phyloP scores from a whole-genome alignment of 257 asterid genomes.

The Primulina eburnea region DNA sequence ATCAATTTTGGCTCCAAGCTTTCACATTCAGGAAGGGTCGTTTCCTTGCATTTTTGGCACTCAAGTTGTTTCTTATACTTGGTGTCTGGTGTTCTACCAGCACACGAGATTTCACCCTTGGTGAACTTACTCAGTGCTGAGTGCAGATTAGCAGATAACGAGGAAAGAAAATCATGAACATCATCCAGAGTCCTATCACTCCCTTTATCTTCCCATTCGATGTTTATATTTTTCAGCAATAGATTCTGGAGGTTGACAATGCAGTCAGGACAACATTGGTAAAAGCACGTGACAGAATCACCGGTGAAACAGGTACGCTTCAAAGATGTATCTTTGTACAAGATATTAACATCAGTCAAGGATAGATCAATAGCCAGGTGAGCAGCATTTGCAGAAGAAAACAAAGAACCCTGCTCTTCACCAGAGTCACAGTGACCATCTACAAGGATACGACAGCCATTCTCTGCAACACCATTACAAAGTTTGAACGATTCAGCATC shows the following conservation, averaged over 20 bases:
- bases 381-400: conserved; percentile 23
- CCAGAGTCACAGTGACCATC: conserved; percentile 28
- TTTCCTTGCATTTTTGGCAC: conserved; percentile 24
- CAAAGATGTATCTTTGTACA: conserved; percentile 26
- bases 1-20: conserved; percentile 27
- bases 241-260: conserved; percentile 46
- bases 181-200: conserved; percentile 52
- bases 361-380: conserved; percentile 22
- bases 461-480: conserved; percentile 47
- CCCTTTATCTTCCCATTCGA: conserved; percentile 39
- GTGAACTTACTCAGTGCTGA: conserved; percentile 44
- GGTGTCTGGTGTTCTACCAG: conserved; percentile 18
- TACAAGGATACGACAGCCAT: conserved; percentile 25
- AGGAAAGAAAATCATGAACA: conserved; percentile 64
- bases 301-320: conserved; percentile 22
- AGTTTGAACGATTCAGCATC: conserved; percentile 26
- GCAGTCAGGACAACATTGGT: conserved; percentile 71
- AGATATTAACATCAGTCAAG: conserved; percentile 24
- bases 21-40: conserved; percentile 18
- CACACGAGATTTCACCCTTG: conserved; percentile 24
- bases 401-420: conserved; percentile 27
- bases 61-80: conserved; percentile 21
- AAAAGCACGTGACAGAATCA: conserved; percentile 38
- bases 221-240: conserved; percentile 37
- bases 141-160: conserved; percentile 69